Percentiles rank a stretch among this genome's conserved stretches.
phyloP scores from a whole-genome alignment of 495 filamentous ascomycete species.

The Clavariopsis aquatica region DNA sequence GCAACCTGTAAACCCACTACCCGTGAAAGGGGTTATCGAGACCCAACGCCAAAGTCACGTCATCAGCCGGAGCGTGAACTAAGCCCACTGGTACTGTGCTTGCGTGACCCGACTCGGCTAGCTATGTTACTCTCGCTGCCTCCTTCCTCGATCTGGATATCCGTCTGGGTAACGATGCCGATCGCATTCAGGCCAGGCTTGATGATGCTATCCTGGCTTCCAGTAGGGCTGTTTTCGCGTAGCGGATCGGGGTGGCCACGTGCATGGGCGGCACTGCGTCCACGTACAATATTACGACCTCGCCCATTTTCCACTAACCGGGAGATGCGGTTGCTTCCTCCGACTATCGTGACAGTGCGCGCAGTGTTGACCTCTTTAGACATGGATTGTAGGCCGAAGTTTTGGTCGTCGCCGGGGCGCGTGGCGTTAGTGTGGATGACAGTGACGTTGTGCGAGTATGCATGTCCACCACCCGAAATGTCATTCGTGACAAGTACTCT shows the following conservation, averaged over 20 bases:
- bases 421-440: conserved; percentile 10
- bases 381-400: conserved; percentile 23
- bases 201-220: conserved; percentile 24
- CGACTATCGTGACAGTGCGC: conserved; percentile 31
- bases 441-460: conserved; percentile 11
- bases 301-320: conserved; percentile 14
- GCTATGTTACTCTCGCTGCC: conserved; percentile 15
- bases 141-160: conserved; percentile 22
- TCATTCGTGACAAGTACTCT: conserved; percentile 47
- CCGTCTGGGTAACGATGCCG: conserved; percentile 34
- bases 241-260: background rate
- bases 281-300: background rate
- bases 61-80: background rate
- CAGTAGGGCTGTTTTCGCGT: conserved; percentile 20
- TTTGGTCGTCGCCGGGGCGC: conserved; percentile 20
- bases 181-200: conserved; percentile 25
- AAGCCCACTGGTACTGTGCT: conserved; percentile 18
- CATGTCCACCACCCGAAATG: conserved; percentile 1
- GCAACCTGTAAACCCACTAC: too few relatives aligned
- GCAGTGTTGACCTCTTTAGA: conserved; percentile 23
- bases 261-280: background rate
- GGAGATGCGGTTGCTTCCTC: conserved; percentile 30
- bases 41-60: too few relatives aligned
- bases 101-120: conserved; percentile 9
- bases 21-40: too few relatives aligned